phyloP scores from a whole-genome alignment of 352 stramenopile species.

The Phytophthora idaei region DNA sequence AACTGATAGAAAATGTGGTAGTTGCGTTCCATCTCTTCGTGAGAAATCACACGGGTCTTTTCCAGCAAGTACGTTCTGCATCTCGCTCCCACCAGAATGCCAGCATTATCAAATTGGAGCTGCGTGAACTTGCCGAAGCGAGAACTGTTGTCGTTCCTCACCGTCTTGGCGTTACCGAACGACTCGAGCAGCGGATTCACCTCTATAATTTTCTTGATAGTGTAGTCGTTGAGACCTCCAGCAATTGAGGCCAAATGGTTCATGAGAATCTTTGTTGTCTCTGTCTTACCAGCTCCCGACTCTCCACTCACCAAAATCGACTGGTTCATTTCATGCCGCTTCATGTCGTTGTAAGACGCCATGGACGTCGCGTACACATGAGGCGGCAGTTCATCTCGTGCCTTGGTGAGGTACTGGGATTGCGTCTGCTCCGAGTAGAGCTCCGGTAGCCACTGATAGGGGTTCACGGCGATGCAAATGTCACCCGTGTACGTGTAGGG shows the following conservation, averaged over 20 bases:
- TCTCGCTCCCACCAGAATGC: constrained; percentile 72
- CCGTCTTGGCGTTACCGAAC: constrained; percentile 93
- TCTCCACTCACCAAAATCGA: constrained; percentile 89
- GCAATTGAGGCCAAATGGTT: constrained; percentile 82
- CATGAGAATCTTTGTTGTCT: constrained; percentile 92
- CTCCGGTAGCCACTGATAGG: constrained; percentile 92
- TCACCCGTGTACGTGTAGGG: constrained; percentile 97
- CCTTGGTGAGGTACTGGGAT: constrained; percentile 66
- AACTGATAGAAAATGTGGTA: constrained; percentile 89
- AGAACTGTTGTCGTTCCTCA: constrained; percentile 96
- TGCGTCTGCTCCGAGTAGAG: constrained; percentile 85
- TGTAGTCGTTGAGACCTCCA: constrained; percentile 68
- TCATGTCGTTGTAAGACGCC: constrained; percentile 74
- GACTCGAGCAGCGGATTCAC: constrained; percentile 86
- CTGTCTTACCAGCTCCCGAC: constrained; percentile 87
- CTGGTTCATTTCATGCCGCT: constrained; percentile 68
- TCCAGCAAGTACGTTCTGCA: constrained; percentile 94
- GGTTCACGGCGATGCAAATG: constrained; percentile 97
- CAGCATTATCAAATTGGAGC: constrained; percentile 89
- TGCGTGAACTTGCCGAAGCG: constrained; percentile 98
- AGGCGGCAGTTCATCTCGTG: constrained; percentile 61
- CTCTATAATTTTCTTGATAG: constrained; percentile 85
- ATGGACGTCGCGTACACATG: constrained; percentile 80
- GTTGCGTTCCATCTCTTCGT: constrained; percentile 71
- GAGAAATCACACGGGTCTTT: constrained; percentile 89